Evolutionary conservation across 2,329 filamentous ascomycete genomes (phyloP), one percentile per base, ranked within the genome.

Genomic region (Verticillium nubilum): DNA sequence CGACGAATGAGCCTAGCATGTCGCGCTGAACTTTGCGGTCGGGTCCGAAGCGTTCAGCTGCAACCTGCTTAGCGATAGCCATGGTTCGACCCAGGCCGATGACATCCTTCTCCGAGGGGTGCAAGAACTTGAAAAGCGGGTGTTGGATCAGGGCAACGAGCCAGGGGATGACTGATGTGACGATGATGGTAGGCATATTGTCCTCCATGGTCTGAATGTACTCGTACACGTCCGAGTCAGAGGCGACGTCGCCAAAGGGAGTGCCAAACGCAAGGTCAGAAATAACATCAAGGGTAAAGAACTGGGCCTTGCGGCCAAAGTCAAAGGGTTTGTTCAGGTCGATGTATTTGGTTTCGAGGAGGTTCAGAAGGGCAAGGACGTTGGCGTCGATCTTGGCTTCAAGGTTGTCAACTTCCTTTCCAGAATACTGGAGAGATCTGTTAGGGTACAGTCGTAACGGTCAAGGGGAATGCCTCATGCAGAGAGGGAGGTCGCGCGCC

Each of bases 281-380:
- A 52, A 85, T 81, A 27, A 84, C 78, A 60, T 85, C 83, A 0
- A 85, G 67, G 0, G 80, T 82, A 47, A 83, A 78, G 69, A 75
- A 83, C 50, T 81, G 78, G 2, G 76, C 74, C 31, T 79, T 78
- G 5, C 70, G 69, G 2, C 76, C 77, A 23, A 84, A 66, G 59
- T 85, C 80, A 64, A 81, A 70, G 17, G 74, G 65, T 54, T 80
- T 78, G 58, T 73, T 25, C 17, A 50, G 42, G 42, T 50, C 19
- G 12, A 50, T 50, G 42, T 50, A 50, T 10, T 50, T 73, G n/a
- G 74, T 71, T 29, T 73, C 70, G 55, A 83, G 73, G 1, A 84
- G 70, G 0, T 68, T 56, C 23, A 83, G 63, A 1, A 84, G 70
- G 1, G 79, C 72, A 23, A 70, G 60, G 6, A 85, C 71, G 52